A percentile compares a stretch with the other conserved stretches of the same genome.
Conservation (phyloP, 805 yeast species). For the Cyberlindnera euphorbiae region DNA sequence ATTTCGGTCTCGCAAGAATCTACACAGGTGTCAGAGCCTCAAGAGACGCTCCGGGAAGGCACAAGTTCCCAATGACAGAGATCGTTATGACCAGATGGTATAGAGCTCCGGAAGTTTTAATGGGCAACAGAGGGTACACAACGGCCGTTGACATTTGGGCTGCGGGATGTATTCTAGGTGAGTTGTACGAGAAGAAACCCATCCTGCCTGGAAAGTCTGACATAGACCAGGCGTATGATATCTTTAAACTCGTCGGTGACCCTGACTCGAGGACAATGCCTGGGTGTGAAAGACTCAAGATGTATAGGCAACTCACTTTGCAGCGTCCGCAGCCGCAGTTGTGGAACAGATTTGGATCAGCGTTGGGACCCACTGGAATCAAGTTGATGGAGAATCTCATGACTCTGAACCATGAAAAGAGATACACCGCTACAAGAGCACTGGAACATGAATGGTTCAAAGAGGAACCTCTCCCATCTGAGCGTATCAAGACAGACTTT, state of each 20-base stretch:
- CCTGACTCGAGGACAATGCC: slow-evolving; percentile 46
- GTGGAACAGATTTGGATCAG: slow-evolving; percentile 41
- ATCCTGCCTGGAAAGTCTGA: slow-evolving; percentile 83
- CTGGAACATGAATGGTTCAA: slow-evolving; percentile 62
- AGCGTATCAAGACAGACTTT: slow-evolving; percentile 43
- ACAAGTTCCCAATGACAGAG: slow-evolving; percentile 46
- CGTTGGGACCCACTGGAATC: slow-evolving; percentile 40
- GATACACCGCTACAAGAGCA: slow-evolving; percentile 81
- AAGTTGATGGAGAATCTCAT: slow-evolving; percentile 58
- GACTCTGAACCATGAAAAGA: slow-evolving; percentile 60
- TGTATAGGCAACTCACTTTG: slow-evolving; percentile 6
- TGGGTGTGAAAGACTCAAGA: slow-evolving; percentile 30
- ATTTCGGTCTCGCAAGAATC: slow-evolving; percentile 86
- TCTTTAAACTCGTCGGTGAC: slow-evolving; percentile 78
- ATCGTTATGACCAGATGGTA: slow-evolving; percentile 96
- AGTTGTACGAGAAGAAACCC: slow-evolving; percentile 76
- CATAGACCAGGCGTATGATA: slow-evolving; percentile 77
- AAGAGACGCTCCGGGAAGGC: slow-evolving; percentile 39
- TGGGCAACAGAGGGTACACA: slow-evolving; percentile 83
- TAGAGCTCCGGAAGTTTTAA: slow-evolving; percentile 87
- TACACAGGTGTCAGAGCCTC: slow-evolving; percentile 61
- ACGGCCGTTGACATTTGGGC: slow-evolving; percentile 99
- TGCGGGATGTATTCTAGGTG: slow-evolving; percentile 92
- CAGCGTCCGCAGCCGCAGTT: slow-evolving; percentile 32
- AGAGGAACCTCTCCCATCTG: slow-evolving; percentile 58